phyloP scores from a whole-genome alignment of 2,329 filamentous ascomycete species.

The Coniella lustricola region DNA sequence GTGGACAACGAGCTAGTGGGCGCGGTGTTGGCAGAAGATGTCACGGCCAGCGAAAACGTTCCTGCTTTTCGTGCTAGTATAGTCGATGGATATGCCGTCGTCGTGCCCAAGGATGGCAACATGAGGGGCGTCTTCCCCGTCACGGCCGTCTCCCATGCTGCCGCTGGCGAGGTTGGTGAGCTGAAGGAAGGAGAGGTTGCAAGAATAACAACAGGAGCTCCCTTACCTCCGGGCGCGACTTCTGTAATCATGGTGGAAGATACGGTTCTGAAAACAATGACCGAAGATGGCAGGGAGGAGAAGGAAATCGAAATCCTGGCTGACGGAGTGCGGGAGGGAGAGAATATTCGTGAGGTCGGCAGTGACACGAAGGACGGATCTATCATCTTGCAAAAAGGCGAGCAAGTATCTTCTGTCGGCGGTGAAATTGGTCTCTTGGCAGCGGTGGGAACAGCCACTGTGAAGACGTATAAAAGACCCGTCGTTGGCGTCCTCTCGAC shows the following conservation, averaged over 20 bases:
- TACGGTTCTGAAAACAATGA: constrained; percentile 67
- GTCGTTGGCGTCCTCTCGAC: constrained; percentile 84
- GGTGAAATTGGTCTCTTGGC: constrained; percentile 88
- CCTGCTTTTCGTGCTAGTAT: constrained; percentile 94
- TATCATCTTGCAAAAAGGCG: constrained; percentile 66
- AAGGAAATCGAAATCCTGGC: constrained; percentile 81
- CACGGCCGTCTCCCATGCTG: constrained; percentile 77
- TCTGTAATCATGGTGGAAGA: constrained; percentile 97
- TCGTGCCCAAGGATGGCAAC: constrained; percentile 54
- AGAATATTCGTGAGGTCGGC: constrained; percentile 87
- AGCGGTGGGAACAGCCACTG: constrained; percentile 67
- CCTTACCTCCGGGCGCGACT: constrained; percentile 79
- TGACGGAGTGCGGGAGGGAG: constrained; percentile 63
- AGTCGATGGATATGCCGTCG: constrained; percentile 90
- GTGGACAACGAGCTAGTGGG: constrained; percentile 65
- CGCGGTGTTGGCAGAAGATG: constrained; percentile 73
- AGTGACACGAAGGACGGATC: constrained; percentile 71
- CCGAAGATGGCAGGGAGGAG: constrained; percentile 77
- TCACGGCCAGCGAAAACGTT: constrained; percentile 73
- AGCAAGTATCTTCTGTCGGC: constrained; percentile 77
- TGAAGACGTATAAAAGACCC: constrained; percentile 68
- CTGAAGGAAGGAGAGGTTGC: constrained; percentile 71
- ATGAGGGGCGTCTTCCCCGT: constrained; percentile 82
- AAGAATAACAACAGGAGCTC: constrained; percentile 90
- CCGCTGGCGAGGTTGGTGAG: constrained; percentile 57